A percentile compares a stretch with the other conserved stretches of the same genome.
Evolutionary conservation across 116 monocot species (phyloP).

Genomic region (Posidonia oceanica): DNA sequence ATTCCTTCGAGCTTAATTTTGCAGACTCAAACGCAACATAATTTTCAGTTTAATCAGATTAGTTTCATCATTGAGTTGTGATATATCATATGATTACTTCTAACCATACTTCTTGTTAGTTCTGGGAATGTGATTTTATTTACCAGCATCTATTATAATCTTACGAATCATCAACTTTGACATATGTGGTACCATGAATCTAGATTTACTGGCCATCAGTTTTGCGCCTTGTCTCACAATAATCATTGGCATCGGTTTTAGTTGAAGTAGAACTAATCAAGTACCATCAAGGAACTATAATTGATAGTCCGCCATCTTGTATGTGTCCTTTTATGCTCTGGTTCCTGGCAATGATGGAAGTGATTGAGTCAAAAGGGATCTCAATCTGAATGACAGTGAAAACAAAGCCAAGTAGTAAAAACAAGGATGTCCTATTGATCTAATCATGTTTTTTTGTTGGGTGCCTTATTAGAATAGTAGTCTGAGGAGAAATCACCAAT

Average conservation of each 20-base stretch:
- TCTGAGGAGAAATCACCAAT: conserved; percentile 4
- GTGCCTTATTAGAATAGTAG: neutral
- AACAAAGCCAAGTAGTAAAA: conserved; percentile 1
- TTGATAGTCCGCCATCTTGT: too few species aligned
- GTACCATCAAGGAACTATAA: too few species aligned
- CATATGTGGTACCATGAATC: too few species aligned
- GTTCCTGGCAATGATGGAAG: neutral
- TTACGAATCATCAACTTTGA: too few species aligned
- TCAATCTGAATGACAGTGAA: neutral
- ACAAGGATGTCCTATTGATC: conserved; percentile 3
- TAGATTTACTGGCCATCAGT: too few species aligned
- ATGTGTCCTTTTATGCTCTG: neutral
- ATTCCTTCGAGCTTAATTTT: neutral
- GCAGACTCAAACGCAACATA: neutral
- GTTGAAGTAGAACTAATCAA: too few species aligned
- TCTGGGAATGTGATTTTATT: too few species aligned
- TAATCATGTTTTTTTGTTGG: neutral
- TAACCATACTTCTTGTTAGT: too few species aligned
- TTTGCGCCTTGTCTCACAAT: too few species aligned
- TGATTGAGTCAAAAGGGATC: conserved; percentile 3
- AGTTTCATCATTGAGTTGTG: neutral
- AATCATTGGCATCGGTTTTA: too few species aligned
- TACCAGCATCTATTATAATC: too few species aligned
- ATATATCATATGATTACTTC: neutral
- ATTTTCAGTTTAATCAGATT: neutral